Base-by-base conservation (phyloP, 768 basidiomycete species). In the Lentinula guzmanii region DNA sequence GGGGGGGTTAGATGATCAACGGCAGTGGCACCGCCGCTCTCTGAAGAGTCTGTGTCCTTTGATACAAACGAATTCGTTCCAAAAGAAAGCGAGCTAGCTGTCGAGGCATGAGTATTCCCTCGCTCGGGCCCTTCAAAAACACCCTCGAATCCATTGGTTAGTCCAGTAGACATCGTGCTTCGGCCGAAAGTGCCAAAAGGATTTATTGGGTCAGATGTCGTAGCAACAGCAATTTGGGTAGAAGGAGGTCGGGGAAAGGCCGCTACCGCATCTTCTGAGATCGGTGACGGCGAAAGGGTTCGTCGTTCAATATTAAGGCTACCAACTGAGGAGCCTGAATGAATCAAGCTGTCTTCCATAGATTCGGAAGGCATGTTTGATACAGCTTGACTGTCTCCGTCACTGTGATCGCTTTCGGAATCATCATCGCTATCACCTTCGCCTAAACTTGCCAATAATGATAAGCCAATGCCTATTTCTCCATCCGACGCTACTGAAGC, bases 401-500 rank as follows among this genome's bases (percentile, higher is more conserved):
- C 31, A 13, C n/a, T 24, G n/a, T 4, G 11, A 18, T 51, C 37
- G 8, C 52, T 61, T 15, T 60, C 65, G 13, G 41, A 43, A 34
- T 65, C 65, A 37, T 61, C 68, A 16, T 64, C 67, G 15, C 61
- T 43, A 61, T 62, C 53, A 37, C 31, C 57, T 50, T 43, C 58
- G n/a, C 57, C 64, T 43, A 43, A 65, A 67, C 52, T 31, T 52
- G 42, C 61, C 58, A 91, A 72, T 58, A 91, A 71, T 2, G 85
- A 85, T 37, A 90, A 71, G 1, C 90, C 90, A 41, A 91, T 91
- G 0, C 86, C 90, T 1, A 82, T 75, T 54, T 84, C 82, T 3
- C 83, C 87, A 61, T 88, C 87, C 1, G 82, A 83, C 58, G 76
- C 63, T 5, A 70, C 76, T 3, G 74, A 65, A 31, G 76, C 80